phyloP scores from a whole-genome alignment of 345 rosid species.

The Aegle marmelos region DNA sequence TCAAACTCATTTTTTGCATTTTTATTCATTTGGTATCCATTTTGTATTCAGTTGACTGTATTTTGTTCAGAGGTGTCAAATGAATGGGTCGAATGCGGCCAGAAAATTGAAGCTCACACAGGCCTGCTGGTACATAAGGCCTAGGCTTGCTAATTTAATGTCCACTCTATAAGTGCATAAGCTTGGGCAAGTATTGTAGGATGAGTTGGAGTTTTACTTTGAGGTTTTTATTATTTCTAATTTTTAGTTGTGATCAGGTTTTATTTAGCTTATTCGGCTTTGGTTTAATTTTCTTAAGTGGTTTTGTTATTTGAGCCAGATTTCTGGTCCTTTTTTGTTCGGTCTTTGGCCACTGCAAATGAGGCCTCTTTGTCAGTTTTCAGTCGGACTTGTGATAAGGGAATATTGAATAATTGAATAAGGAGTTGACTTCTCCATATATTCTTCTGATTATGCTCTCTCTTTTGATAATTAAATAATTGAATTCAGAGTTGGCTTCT shows the following conservation, averaged over 20 bases:
- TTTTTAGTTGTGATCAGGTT: not conserved
- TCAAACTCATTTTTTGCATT: not conserved
- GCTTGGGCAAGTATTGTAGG: not conserved
- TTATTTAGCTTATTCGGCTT: not conserved
- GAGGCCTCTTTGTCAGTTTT: not conserved
- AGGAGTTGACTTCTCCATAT: too few relatives aligned
- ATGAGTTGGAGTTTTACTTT: not conserved
- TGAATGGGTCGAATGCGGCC: not conserved
- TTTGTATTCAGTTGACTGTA: not conserved
- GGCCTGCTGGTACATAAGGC: not conserved
- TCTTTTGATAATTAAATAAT: not conserved
- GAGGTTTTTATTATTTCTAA: not conserved
- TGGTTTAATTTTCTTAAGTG: not conserved
- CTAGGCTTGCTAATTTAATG: not conserved
- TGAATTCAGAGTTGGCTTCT: not conserved
- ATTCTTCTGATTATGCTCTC: not conserved
- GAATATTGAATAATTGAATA: not conserved
- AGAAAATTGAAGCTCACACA: not conserved
- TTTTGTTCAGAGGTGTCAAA: not conserved
- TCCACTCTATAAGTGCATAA: not conserved
- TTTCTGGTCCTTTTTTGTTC: not conserved
- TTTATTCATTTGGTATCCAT: not conserved
- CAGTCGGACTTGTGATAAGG: not conserved
- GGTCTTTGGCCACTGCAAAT: not conserved
- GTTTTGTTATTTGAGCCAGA: not conserved